These are phyloP conservation scores for Aspergillus pseudoterreus DNA, from an alignment of 2,329 filamentous ascomycete genomes.

Conservation along the genomic window DNA sequence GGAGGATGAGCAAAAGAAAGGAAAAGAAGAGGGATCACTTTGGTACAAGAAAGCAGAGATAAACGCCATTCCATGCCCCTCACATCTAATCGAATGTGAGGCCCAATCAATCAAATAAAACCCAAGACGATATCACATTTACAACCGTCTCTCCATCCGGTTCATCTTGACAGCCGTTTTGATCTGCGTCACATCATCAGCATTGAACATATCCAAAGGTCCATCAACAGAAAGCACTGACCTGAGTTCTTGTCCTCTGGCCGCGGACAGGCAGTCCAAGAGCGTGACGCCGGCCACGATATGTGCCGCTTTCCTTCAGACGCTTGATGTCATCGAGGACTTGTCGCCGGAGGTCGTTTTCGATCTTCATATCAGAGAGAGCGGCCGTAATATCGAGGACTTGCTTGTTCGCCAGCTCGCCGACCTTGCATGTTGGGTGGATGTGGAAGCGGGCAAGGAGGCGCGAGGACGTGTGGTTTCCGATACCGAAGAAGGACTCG, in stretches of 20 bases:
- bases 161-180: slow-evolving; percentile 58
- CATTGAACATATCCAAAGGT: background rate
- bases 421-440: slow-evolving; percentile 75
- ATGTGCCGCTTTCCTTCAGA: slow-evolving; percentile 85
- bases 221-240: slow-evolving; percentile 29
- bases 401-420: slow-evolving; percentile 69
- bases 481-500: slow-evolving; percentile 81
- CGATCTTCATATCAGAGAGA: slow-evolving; percentile 86
- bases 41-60: slow-evolving; percentile 11
- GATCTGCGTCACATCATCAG: slow-evolving; percentile 43
- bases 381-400: slow-evolving; percentile 79
- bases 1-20: slow-evolving; percentile 4
- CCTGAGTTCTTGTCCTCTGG: slow-evolving; percentile 79
- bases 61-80: slow-evolving; percentile 19
- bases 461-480: slow-evolving; percentile 63
- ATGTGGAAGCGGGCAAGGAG: slow-evolving; percentile 89
- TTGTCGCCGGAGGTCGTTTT: slow-evolving; percentile 76
- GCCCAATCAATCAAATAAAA: slow-evolving; percentile 15
- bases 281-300: slow-evolving; percentile 84
- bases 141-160: slow-evolving; percentile 52
- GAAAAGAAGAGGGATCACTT: background rate
- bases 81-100: slow-evolving; percentile 18
- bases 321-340: slow-evolving; percentile 81
- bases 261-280: slow-evolving; percentile 89
- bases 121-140: slow-evolving; percentile 8